phyloP scores from a whole-genome alignment of 2,329 filamentous ascomycete genomes.

The Sporothrix euskadiensis region DNA sequence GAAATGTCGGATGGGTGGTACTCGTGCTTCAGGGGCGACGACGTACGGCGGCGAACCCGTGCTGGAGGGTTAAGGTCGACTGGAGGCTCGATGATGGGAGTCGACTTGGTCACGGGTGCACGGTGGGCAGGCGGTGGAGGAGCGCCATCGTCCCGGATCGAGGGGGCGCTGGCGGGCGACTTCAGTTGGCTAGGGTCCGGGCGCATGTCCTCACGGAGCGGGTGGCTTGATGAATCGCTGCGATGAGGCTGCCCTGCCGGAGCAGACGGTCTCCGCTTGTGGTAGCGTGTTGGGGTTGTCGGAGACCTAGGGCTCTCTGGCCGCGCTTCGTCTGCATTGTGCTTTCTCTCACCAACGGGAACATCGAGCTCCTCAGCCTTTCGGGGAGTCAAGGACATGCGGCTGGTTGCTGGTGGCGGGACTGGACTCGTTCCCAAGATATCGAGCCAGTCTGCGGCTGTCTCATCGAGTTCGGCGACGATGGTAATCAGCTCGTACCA shows the following conservation, averaged over 20 bases:
- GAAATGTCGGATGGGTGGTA: slow-evolving; percentile 80
- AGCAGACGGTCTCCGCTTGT: slow-evolving; percentile 30
- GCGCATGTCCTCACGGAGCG: slow-evolving; percentile 44
- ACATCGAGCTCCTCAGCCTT: slow-evolving; percentile 37
- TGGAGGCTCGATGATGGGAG: slow-evolving; percentile 47
- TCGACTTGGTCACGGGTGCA: slow-evolving; percentile 45
- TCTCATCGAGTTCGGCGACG: slow-evolving; percentile 71
- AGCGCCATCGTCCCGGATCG: slow-evolving; percentile 55
- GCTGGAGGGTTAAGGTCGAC: slow-evolving; percentile 48
- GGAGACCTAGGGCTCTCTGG: slow-evolving; percentile 9
- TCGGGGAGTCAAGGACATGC: slow-evolving; percentile 30
- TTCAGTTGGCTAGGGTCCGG: slow-evolving; percentile 44
- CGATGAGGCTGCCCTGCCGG: neutral
- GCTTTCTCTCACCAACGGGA: slow-evolving; percentile 45
- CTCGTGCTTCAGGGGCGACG: slow-evolving; percentile 94
- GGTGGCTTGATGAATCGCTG: slow-evolving; percentile 35
- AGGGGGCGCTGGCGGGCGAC: slow-evolving; percentile 39
- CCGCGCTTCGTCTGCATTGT: slow-evolving; percentile 23
- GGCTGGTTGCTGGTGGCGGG: slow-evolving; percentile 32
- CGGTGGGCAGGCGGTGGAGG: slow-evolving; percentile 58
- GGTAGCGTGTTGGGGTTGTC: slow-evolving; percentile 38
- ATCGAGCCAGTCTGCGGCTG: slow-evolving; percentile 81
- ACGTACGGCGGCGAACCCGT: slow-evolving; percentile 68
- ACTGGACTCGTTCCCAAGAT: slow-evolving; percentile 64
- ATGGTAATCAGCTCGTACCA: slow-evolving; percentile 88